Evolutionary conservation across 768 basidiomycete species (phyloP).

Genomic region (Hypholoma fasciculare): DNA sequence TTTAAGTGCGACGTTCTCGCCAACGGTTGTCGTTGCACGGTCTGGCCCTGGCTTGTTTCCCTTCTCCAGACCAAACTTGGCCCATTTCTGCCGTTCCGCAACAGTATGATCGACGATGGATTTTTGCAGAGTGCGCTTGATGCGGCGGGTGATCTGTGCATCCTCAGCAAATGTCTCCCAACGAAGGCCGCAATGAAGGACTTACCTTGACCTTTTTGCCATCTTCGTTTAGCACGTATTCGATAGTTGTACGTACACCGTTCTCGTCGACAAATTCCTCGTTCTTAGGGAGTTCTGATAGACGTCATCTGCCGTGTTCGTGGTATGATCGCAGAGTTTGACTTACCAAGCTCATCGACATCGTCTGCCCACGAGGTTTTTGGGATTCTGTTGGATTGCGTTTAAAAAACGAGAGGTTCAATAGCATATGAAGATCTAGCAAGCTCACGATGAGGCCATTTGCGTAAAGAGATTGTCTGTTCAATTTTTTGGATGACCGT

Average conservation of each 20-base stretch:
- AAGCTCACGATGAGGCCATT: conserved; percentile 36
- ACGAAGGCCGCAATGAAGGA: not conserved
- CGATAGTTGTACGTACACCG: conserved; percentile 83
- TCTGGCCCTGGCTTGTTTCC: conserved; percentile 89
- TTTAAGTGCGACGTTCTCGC: conserved; percentile 51
- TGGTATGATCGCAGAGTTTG: not conserved
- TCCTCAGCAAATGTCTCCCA: not conserved
- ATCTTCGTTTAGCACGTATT: conserved; percentile 85
- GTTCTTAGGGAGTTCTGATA: conserved; percentile 49
- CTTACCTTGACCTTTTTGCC: conserved; percentile 93
- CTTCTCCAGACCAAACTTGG: conserved; percentile 91
- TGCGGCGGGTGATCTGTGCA: conserved; percentile 78
- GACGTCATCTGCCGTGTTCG: not conserved
- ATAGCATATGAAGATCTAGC: not conserved
- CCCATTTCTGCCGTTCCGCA: conserved; percentile 91
- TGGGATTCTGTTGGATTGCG: conserved; percentile 29
- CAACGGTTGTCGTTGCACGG: conserved; percentile 91
- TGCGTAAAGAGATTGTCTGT: conserved; percentile 1
- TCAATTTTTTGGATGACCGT: conserved; percentile 15
- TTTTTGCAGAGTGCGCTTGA: conserved; percentile 85
- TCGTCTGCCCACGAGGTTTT: conserved; percentile 92
- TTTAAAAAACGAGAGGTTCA: not conserved
- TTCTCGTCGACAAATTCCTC: conserved; percentile 82
- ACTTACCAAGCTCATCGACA: conserved; percentile 70
- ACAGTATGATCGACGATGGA: conserved; percentile 92